Evolutionary conservation across 2,329 filamentous ascomycete genomes (phyloP), one percentile per base, ranked within the genome.

Genomic region (Penicillium sp.): DNA sequence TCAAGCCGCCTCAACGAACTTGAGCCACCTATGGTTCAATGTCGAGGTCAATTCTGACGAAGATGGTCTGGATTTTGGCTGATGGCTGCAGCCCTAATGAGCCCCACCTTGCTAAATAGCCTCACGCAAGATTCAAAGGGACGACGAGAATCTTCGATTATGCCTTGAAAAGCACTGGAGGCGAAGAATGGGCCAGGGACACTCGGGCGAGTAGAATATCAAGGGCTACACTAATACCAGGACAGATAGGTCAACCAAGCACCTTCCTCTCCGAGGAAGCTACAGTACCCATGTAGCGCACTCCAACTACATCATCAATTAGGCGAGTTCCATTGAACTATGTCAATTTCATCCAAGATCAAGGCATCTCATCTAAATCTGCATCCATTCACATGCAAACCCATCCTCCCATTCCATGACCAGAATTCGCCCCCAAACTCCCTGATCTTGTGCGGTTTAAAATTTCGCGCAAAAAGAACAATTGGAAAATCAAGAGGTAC

Each of bases 301-400:
- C 24, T n/a, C 14, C 22, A 46, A 24, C 7, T 35, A 35, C 1
- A n/a, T 31, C 24, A 46, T 11, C 27, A 7, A 31, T 31, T 11
- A 10, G 43, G 24, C 14, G n/a, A 49, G 27, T 49, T 49, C 33
- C 27, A 51, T 39, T 51, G 49, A 51, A 46, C 9, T n/a, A 27
- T 36, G 51, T 44, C 27, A 46, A 37, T 54, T 54, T 36, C 33
- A 37, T 46, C 19, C 18, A 54, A 46, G n/a, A 54, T 44, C 41
- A 55, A 40, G 27, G 52, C 27, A 47, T 58, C 59, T 59, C 60
- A 51, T 65, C 65, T 63, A 67, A 55, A 65, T 66, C 52, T 65
- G 62, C 60, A 61, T 60, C 58, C 58, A 40, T 58, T 59, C 58
- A 59, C 44, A 59, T 59, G 59, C 56, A 59, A 57, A 57, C 24